A percentile compares a stretch with the other conserved stretches of the same genome.
These are phyloP conservation scores for Backusella luteola DNA, from an alignment of 192 early-diverging fungal genomes.

Conservation along the genomic window DNA sequence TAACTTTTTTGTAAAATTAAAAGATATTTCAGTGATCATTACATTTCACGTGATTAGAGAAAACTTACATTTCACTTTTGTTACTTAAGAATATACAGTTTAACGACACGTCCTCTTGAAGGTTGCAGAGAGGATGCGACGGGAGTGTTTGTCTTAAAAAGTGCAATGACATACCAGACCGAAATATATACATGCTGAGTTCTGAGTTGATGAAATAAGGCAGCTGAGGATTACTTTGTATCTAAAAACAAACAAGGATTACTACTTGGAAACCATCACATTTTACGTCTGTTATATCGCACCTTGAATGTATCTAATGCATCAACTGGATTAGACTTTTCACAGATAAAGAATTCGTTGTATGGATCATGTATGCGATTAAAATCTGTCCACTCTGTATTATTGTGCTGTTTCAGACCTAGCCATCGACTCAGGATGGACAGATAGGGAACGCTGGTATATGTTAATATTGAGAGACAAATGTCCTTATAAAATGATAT, in stretches of 20 bases:
- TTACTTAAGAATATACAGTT: neutral
- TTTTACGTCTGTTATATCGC: constrained; percentile 7
- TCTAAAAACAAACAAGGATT: constrained; percentile 12
- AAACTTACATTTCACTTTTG: constrained; percentile 2
- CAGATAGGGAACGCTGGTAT: constrained; percentile 39
- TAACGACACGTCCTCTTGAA: constrained; percentile 5
- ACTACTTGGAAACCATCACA: neutral
- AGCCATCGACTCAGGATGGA: constrained; percentile 44
- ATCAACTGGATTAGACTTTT: constrained; percentile 7
- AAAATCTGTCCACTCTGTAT: constrained; percentile 9
- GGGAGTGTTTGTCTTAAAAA: constrained; percentile 34
- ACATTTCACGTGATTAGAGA: constrained; percentile 20
- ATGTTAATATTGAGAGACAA: constrained; percentile 27
- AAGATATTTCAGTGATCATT: neutral
- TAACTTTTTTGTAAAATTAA: neutral
- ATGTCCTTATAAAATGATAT: constrained; percentile 25
- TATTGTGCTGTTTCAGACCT: constrained; percentile 11
- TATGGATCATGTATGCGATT: constrained; percentile 30
- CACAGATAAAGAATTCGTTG: constrained; percentile 36
- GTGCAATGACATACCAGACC: constrained; percentile 43
- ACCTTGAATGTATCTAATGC: constrained; percentile 27
- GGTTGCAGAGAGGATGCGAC: constrained; percentile 30
- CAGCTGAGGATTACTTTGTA: neutral
- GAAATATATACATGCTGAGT: constrained; percentile 31
- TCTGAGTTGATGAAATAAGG: constrained; percentile 29